Evolutionary conservation across 371 early-diverging fungal species (phyloP), one percentile per base, ranked within the genome.

Genomic region (Batkoa obscura): DNA sequence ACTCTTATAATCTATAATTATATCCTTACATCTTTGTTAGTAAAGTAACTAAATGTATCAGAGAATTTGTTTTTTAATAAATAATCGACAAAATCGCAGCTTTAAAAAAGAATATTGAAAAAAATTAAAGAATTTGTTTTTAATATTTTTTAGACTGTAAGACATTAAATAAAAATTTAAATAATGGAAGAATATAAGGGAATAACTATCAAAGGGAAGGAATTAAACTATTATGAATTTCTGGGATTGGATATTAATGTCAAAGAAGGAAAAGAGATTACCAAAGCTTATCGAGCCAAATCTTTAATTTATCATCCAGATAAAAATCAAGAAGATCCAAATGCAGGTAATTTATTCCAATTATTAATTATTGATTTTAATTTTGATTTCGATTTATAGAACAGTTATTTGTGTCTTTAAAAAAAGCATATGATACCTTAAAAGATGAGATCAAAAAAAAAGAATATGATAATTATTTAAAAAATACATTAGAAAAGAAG

Each of bases 251-350:
- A 47, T 6, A 31, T 31, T 13, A 23, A 47, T 13, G 23, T 17
- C 23, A n/a, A n/a, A 47, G 47, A 30, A 5, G 47, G n/a, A 4
- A 30, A 5, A 6, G 47, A 47, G 3, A 90, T 98, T 53, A 91
- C 89, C 64, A 91, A 90, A 62, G 88, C 88, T 30, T 99, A 92
- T 71, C 86, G 90, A 58, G 67, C 76, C 50, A 72, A 79, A 64
- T 91, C 91, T 5, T 76, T 91, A 56, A 84, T 84, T 67, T 90
- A 74, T 62, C 97, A 97, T 67, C 97, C 89, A 12, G 94, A 94
- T 68, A 92, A 94, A 68, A 90, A 91, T 62, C 73, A 73, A 0
- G 47, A 47, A 17, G 80, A 79, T 65, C 80, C 87, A n/a, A 72
- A 78, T 33, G 92, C 90, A 45, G 90, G 67, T 62, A 58, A n/a